Conservation (phyloP, 768 basidiomycete species). For the Leccinellum albellum region DNA sequence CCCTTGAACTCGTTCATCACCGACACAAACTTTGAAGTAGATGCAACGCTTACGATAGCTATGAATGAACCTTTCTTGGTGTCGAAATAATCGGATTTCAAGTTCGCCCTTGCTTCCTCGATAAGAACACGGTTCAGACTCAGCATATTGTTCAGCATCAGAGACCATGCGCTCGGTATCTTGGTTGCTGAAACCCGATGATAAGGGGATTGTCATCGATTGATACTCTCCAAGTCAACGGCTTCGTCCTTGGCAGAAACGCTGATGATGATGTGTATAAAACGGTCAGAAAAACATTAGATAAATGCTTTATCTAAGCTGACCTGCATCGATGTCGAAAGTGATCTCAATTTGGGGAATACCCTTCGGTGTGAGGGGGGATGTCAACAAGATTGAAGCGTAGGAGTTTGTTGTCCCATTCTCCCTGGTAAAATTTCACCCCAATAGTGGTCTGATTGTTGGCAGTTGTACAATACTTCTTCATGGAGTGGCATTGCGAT, state of each 20-base stretch:
- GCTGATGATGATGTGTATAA: conserved; percentile 88
- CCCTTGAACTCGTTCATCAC: conserved; percentile 98
- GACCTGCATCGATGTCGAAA: conserved; percentile 95
- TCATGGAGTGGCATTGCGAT: conserved; percentile 97
- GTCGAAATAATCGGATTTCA: conserved; percentile 87
- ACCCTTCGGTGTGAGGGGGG: conserved; percentile 74
- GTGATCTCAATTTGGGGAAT: conserved; percentile 79
- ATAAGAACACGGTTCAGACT: conserved; percentile 87
- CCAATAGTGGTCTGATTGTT: conserved; percentile 99
- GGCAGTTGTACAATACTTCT: conserved; percentile 98
- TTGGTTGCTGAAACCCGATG: conserved; percentile 92
- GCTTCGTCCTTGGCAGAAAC: conserved; percentile 95
- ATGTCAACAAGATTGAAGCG: conserved; percentile 99
- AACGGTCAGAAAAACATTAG: background rate
- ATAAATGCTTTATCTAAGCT: conserved; percentile 11
- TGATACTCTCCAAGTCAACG: conserved; percentile 85
- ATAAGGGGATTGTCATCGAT: conserved; percentile 96
- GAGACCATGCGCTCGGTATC: conserved; percentile 97
- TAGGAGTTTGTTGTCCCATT: conserved; percentile 98
- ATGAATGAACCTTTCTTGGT: conserved; percentile 81
- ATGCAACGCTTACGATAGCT: background rate
- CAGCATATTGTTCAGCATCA: conserved; percentile 92
- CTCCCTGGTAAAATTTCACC: conserved; percentile 99
- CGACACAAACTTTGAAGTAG: conserved; percentile 26
- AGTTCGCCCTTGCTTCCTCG: conserved; percentile 93